These are phyloP conservation scores for Ehretia macrophylla DNA, from an alignment of 257 asterid genomes.

Conservation along the genomic window DNA sequence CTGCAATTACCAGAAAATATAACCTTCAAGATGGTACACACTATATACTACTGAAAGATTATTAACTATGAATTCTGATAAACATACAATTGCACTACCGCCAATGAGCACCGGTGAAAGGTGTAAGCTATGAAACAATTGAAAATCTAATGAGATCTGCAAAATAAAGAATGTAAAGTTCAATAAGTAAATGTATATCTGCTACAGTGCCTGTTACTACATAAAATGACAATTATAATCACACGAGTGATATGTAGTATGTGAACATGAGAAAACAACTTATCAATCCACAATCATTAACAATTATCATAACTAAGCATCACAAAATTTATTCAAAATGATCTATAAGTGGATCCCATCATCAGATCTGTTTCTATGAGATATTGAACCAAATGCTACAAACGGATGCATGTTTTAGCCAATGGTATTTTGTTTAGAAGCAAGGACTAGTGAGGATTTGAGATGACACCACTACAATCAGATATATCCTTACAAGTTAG, in stretches of 20 bases:
- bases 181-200: not conserved
- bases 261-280: no score
- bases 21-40: conserved; percentile 12
- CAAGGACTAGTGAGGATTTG: no score
- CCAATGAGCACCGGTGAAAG: conserved; percentile 48
- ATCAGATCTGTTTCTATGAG: no score
- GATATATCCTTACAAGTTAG: conserved; percentile 39
- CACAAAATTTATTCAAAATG: no score
- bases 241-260: not conserved
- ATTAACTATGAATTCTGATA: not conserved
- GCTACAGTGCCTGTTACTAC: not conserved
- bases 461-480: conserved; percentile 1
- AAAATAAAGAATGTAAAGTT: conserved; percentile 8
- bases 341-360: no score
- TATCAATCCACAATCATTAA: no score
- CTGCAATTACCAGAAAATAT: conserved; percentile 33
- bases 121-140: conserved; percentile 73
- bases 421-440: no score
- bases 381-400: no score
- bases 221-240: not conserved
- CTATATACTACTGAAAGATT: not conserved
- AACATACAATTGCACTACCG: conserved; percentile 62
- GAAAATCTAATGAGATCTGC: conserved; percentile 84
- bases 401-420: no score
- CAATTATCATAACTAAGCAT: no score